A percentile compares a stretch with the other conserved stretches of the same genome.
phyloP scores from a whole-genome alignment of 768 basidiomycete species.

The Mrakia hoshinonis region DNA sequence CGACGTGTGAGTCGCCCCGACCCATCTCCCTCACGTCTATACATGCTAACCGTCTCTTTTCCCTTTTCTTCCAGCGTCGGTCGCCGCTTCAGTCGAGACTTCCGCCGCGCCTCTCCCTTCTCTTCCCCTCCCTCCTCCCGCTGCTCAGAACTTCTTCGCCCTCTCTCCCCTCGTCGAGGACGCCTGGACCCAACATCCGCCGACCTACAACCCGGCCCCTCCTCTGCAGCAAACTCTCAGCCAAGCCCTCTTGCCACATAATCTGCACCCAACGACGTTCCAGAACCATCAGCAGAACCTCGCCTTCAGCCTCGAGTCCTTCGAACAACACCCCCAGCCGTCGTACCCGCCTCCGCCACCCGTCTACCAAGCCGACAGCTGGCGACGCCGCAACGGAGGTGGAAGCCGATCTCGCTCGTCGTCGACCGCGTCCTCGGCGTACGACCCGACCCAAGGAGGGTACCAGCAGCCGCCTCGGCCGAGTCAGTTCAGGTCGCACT shows the following conservation, averaged over 20 bases:
- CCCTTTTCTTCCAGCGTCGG: neutral
- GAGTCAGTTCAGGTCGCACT: neutral
- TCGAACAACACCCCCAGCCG: neutral
- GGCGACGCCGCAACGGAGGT: neutral
- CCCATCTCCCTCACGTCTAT: neutral
- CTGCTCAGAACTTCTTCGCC: conserved; percentile 64
- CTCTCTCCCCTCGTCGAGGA: conserved; percentile 51
- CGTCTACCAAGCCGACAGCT: neutral
- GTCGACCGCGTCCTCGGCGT: neutral
- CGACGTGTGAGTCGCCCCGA: conserved; percentile 44
- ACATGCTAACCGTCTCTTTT: neutral
- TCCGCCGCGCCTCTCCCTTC: conserved; percentile 86
- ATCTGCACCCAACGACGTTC: neutral
- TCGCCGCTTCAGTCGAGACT: conserved; percentile 77
- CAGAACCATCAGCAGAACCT: neutral
- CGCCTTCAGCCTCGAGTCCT: neutral
- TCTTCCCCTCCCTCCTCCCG: conserved; percentile 69
- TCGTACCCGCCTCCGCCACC: neutral
- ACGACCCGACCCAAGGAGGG: conserved; percentile 4
- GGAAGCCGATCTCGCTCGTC: neutral
- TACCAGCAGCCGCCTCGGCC: conserved; percentile 5
- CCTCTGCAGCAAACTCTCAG: neutral
- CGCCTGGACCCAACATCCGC: neutral
- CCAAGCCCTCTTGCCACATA: neutral
- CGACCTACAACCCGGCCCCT: neutral